Evolutionary conservation across 169 alveolate species (phyloP).

Genomic region (Cryptosporidium ryanae): DNA sequence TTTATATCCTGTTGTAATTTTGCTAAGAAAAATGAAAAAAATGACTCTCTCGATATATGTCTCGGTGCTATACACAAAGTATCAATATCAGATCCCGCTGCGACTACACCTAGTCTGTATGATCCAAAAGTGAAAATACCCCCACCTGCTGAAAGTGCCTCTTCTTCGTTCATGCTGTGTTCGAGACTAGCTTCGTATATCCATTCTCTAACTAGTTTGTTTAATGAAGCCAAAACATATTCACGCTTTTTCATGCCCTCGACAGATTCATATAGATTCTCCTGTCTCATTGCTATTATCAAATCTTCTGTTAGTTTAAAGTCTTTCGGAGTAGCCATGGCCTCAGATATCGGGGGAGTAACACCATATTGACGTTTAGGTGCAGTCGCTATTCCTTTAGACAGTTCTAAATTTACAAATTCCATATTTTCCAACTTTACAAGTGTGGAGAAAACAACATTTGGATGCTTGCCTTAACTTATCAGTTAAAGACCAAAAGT

Average conservation of each 20-base stretch:
- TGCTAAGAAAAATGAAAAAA: constrained; percentile 90
- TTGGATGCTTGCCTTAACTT: too few species aligned
- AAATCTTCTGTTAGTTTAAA: constrained; percentile 83
- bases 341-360: constrained; percentile 72
- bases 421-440: constrained; percentile 26
- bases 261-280: constrained; percentile 89
- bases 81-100: constrained; percentile 98
- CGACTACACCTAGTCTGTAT: constrained; percentile 96
- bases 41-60: constrained; percentile 92
- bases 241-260: constrained; percentile 89
- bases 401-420: constrained; percentile 46
- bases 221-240: constrained; percentile 88
- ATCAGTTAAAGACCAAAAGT: too few species aligned
- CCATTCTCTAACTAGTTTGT: constrained; percentile 90
- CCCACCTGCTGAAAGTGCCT: constrained; percentile 91
- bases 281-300: constrained; percentile 81
- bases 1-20: constrained; percentile 90
- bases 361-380: constrained; percentile 57
- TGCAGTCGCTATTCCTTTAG: constrained; percentile 30
- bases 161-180: constrained; percentile 90
- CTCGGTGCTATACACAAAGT: constrained; percentile 97
- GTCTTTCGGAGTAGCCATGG: constrained; percentile 84
- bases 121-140: constrained; percentile 95
- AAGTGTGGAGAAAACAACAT: not conserved
- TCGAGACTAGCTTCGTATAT: constrained; percentile 83